Percentiles rank a stretch among this genome's conserved stretches.
phyloP scores from a whole-genome alignment of 352 stramenopile species.

The Phytophthora rubi region DNA sequence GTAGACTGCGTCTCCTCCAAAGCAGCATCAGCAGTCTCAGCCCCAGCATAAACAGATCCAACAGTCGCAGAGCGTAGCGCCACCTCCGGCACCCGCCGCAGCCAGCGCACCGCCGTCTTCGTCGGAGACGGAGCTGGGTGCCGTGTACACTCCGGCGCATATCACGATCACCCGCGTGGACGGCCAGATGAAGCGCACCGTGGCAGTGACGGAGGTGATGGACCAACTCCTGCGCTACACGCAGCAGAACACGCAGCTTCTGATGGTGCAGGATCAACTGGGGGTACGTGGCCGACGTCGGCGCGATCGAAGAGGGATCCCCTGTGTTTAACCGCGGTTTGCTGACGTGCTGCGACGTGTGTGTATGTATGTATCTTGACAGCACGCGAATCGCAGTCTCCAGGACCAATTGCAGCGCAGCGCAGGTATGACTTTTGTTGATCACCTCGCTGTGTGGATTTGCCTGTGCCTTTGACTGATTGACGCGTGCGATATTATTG shows the following conservation, averaged over 20 bases:
- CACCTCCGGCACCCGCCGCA: constrained; percentile 9
- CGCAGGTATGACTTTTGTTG: constrained; percentile 44
- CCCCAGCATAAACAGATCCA: neutral
- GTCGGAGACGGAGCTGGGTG: constrained; percentile 48
- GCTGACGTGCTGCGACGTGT: constrained; percentile 15
- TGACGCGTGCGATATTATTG: constrained; percentile 13
- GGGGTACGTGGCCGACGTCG: constrained; percentile 45
- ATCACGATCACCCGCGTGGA: constrained; percentile 79
- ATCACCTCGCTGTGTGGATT: constrained; percentile 23
- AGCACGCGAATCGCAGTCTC: constrained; percentile 72
- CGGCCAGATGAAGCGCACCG: constrained; percentile 74
- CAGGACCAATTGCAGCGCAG: constrained; percentile 75
- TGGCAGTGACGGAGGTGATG: constrained; percentile 83
- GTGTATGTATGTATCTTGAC: neutral
- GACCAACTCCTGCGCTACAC: constrained; percentile 75
- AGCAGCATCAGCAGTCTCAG: constrained; percentile 11
- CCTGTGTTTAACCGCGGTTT: constrained; percentile 3
- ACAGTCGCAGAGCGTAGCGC: constrained; percentile 14
- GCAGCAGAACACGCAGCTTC: constrained; percentile 71
- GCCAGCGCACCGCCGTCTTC: constrained; percentile 23
- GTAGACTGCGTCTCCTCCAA: constrained; percentile 21
- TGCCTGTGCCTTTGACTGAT: constrained; percentile 19
- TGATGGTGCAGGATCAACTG: constrained; percentile 67
- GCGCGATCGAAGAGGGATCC: neutral
- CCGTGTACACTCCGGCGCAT: constrained; percentile 70